phyloP scores from a whole-genome alignment of 805 yeast species.

The Zygosaccharomyces rouxii region DNA sequence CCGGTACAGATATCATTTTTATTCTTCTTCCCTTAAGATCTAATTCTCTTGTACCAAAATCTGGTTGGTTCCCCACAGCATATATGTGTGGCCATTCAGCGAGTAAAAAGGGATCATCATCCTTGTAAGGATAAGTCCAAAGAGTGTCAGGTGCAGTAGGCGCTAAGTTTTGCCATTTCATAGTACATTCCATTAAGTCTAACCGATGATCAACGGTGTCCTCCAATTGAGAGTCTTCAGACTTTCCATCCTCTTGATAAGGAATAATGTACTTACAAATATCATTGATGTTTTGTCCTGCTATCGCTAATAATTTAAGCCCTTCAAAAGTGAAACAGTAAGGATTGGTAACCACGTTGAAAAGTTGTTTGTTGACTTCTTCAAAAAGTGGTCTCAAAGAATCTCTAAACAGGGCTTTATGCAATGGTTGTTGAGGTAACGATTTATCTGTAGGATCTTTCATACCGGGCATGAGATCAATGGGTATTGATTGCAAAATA shows the following conservation, averaged over 20 bases:
- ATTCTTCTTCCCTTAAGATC: constrained; percentile 41
- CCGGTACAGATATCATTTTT: constrained; percentile 64
- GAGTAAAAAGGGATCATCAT: constrained; percentile 77
- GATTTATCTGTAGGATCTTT: constrained; percentile 81
- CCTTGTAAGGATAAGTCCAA: constrained; percentile 78
- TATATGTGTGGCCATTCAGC: constrained; percentile 80
- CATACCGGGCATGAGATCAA: constrained; percentile 79
- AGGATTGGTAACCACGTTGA: constrained; percentile 64
- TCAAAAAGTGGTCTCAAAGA: constrained; percentile 41
- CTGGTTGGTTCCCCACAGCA: constrained; percentile 78
- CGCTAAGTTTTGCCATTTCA: constrained; percentile 79
- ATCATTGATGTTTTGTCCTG: constrained; percentile 84
- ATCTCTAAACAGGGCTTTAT: constrained; percentile 59
- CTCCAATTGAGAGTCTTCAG: constrained; percentile 19
- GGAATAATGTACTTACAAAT: constrained; percentile 61
- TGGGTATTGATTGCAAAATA: constrained; percentile 55
- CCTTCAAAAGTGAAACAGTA: constrained; percentile 59
- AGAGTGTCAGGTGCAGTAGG: constrained; percentile 97
- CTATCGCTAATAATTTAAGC: constrained; percentile 58
- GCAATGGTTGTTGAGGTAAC: constrained; percentile 89
- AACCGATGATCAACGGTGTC: constrained; percentile 37
- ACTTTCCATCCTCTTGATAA: constrained; percentile 31
- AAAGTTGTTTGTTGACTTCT: constrained; percentile 36
- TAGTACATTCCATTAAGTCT: constrained; percentile 58
- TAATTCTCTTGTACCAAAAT: constrained; percentile 46